Evolutionary conservation across 768 basidiomycete species (phyloP), one percentile per base, ranked within the genome.

Genomic region (Collybiopsis luxurians): DNA sequence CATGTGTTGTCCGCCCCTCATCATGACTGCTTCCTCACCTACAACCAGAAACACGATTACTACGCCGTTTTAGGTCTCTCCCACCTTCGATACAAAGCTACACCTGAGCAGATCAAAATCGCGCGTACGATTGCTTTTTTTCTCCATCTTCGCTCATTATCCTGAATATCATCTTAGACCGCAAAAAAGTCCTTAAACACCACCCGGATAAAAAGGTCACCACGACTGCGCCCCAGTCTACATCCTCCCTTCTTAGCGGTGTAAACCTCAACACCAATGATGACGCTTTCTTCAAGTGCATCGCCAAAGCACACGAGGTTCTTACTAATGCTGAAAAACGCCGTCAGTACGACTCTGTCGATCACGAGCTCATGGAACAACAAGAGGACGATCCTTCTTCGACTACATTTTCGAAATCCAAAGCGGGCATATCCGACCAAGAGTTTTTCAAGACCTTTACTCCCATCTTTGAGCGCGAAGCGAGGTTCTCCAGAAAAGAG

Each of bases 221-320:
- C 4, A 69, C 67, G 21, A 57, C 69, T 15, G 61, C 69, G 17
- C 46, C 67, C 7, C 61, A 69, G 9, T 50, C 66, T 26, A 60
- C 66, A 48, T 53, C 72, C 17, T 69, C 69, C 60, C 66, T 71
- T 24, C 60, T 74, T 46, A 83, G 89, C 26, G 85, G 82, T 43
- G 73, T 80, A 34, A 83, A 84, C 34, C 84, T 86, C 64, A 90
- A 91, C 64, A 87, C 92, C 57, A 96, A 98, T 76, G 95, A 98
- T 71, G 96, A 99, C 65, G 87, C 87, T 0, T 98, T 99, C 80
- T 99, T 99, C 90, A 99, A 99, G 75, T 99, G 97, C 71, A 98
- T 99, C 63, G 88, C 92, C 75, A 99, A 99, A 73, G 96, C 96
- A n/a, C 84, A 90, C 73, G 97, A 99, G 64, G 87, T 94, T 40